phyloP scores from a whole-genome alignment of 73 alveolate species.

The Paramecium sonneborni region DNA sequence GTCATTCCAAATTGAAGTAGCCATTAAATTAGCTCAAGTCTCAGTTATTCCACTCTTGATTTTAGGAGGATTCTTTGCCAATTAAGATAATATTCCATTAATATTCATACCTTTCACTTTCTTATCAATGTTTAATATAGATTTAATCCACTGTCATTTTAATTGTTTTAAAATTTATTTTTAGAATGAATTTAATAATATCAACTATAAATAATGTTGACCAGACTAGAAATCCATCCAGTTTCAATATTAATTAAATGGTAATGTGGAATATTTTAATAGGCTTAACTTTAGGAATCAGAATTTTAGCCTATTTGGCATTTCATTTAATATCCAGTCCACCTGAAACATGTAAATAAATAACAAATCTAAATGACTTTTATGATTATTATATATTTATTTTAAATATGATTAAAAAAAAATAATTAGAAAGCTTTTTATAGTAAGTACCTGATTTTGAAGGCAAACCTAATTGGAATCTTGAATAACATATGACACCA shows the following conservation, averaged over 20 bases:
- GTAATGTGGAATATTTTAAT: constrained; percentile 35
- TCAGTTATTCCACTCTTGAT: constrained; percentile 69
- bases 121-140: constrained; percentile 58
- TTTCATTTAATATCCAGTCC: constrained; percentile 60
- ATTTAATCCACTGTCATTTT: constrained; percentile 60
- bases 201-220: neutral
- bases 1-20: constrained; percentile 67
- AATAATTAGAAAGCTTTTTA: neutral
- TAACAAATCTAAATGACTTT: neutral
- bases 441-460: neutral
- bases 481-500: constrained; percentile 69
- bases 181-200: constrained; percentile 63
- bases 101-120: constrained; percentile 44
- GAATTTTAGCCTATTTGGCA: constrained; percentile 60
- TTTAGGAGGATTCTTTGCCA: constrained; percentile 70
- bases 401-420: neutral
- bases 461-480: constrained; percentile 42
- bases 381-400: neutral
- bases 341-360: neutral
- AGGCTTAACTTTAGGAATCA: constrained; percentile 56
- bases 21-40: constrained; percentile 64
- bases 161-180: neutral
- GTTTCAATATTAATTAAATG: constrained; percentile 52
- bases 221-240: constrained; percentile 37
- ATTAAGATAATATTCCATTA: constrained; percentile 58